These are phyloP conservation scores for Heliamphora pulchella DNA, from an alignment of 179 eudicot genomes.

Conservation along the genomic window DNA sequence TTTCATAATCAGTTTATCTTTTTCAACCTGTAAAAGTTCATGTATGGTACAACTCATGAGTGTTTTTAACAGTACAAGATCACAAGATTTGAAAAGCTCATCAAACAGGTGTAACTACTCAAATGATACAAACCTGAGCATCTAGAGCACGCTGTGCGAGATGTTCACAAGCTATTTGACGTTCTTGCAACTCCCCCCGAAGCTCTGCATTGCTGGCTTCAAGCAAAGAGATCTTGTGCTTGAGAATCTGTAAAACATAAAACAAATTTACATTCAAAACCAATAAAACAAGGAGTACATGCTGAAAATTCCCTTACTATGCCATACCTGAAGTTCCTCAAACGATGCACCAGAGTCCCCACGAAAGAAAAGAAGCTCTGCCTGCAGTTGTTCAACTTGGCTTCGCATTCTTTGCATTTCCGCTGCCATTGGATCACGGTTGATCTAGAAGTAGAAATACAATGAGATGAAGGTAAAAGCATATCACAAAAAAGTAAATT, in stretches of 20 bases:
- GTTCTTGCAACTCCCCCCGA: slow-evolving; percentile 67
- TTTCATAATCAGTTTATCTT: slow-evolving; percentile 62
- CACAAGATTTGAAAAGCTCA: background rate
- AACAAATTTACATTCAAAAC: background rate
- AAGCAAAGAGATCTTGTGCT: slow-evolving; percentile 81
- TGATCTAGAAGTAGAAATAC: slow-evolving; percentile 46
- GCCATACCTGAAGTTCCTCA: slow-evolving; percentile 79
- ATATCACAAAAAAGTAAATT: background rate
- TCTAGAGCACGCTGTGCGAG: slow-evolving; percentile 70
- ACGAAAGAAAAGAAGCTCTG: slow-evolving; percentile 74
- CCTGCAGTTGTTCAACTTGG: slow-evolving; percentile 87
- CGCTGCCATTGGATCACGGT: slow-evolving; percentile 89
- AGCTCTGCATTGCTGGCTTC: slow-evolving; percentile 83
- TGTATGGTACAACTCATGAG: background rate
- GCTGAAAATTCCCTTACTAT: background rate
- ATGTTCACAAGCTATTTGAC: slow-evolving; percentile 58
- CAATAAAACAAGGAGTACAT: background rate
- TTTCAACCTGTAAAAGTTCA: slow-evolving; percentile 61
- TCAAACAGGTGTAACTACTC: background rate
- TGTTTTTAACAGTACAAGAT: background rate
- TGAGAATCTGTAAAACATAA: slow-evolving; percentile 48
- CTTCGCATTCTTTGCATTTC: slow-evolving; percentile 88
- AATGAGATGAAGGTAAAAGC: background rate
- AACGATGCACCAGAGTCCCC: slow-evolving; percentile 71
- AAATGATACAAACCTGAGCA: slow-evolving; percentile 64